Base-by-base conservation (phyloP, 1,284 basidiomycete genomes). In the Ceratobasidium sp. region DNA sequence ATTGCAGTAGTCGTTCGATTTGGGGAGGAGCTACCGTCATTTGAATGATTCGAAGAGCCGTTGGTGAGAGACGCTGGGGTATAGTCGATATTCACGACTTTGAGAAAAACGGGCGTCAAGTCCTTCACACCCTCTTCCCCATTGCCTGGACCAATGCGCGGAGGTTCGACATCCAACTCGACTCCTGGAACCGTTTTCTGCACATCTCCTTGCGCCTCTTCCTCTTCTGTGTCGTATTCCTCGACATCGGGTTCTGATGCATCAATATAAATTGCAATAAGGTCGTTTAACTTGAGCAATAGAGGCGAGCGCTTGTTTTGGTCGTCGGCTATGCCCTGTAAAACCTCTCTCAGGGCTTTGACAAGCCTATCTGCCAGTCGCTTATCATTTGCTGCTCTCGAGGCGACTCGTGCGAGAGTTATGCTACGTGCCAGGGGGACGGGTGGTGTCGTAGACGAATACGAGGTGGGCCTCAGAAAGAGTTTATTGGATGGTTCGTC, bases 401-500 rank as follows among this genome's bases (percentile, higher is more conserved):
- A 93, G 0, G 93, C 89, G 2, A 99, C 82, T 19, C 94, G 85
- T 1, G 94, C 89, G 41, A 99, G 80, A 0, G 90, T 91, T 33
- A 98, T 81, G 4, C 84, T 81, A 66, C 79, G 81, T 1, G 94
- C 94, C 8, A 79, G 84, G 0, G 94, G 93, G 27, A 95, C 79
- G 2, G 84, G 78, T 8, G 89, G 88, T 33, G 71, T 59, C n/a
- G 75, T 75, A 4, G 77, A 75, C 6, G 78, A 78, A 49, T 79
- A 79, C 0, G 77, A 74, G n/a, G 78, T 78, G 1, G 79, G 77
- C 2, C 71, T 72, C 25, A 81, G 70, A 7, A 72, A 53, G 14
- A 79, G 70, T 7, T 2, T 41, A 33, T 27, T 36, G 44, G 71
- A 50, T 13, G 78, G 72, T 14, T 75, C 71, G 33, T 11, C 11